Conservation (phyloP, 2,329 filamentous ascomycete species). For the Xylariaceae sp. region DNA sequence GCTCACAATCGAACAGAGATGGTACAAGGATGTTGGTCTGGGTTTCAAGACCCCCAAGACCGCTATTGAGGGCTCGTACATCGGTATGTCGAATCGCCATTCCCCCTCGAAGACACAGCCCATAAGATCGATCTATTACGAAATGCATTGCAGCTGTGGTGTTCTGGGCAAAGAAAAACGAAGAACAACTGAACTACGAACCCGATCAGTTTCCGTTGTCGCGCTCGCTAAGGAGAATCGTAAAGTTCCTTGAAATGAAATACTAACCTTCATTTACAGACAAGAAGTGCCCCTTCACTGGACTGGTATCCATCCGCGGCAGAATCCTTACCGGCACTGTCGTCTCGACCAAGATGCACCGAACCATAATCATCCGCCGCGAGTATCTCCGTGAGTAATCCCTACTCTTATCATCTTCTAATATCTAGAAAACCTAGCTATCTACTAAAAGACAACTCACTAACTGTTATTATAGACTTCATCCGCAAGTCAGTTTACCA, state of each 20-base stretch:
- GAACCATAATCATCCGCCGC: constrained; percentile 98
- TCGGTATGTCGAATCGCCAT: constrained; percentile 73
- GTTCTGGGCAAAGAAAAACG: background rate
- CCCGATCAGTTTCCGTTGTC: background rate
- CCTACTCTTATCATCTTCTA: background rate
- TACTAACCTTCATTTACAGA: constrained; percentile 61
- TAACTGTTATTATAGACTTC: constrained; percentile 57
- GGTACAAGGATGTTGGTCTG: constrained; percentile 99
- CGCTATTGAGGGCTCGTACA: constrained; percentile 98
- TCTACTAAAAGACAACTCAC: background rate
- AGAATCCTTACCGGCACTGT: constrained; percentile 99
- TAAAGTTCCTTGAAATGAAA: background rate
- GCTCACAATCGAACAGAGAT: constrained; percentile 47
- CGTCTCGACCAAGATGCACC: constrained; percentile 99
- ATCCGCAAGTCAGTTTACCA: constrained; percentile 75
- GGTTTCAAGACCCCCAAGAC: constrained; percentile 98
- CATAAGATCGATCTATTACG: background rate
- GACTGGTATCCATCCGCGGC: constrained; percentile 98
- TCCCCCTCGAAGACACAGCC: background rate
- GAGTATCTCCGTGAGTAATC: constrained; percentile 85
- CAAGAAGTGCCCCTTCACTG: constrained; percentile 99
- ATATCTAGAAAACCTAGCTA: background rate
- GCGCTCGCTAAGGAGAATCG: background rate
- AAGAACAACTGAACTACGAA: background rate
- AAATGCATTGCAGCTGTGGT: background rate